Percentiles rank a stretch among this genome's conserved stretches.
phyloP scores from a whole-genome alignment of 2,329 filamentous ascomycete genomes.

The Dactylellina sp. region DNA sequence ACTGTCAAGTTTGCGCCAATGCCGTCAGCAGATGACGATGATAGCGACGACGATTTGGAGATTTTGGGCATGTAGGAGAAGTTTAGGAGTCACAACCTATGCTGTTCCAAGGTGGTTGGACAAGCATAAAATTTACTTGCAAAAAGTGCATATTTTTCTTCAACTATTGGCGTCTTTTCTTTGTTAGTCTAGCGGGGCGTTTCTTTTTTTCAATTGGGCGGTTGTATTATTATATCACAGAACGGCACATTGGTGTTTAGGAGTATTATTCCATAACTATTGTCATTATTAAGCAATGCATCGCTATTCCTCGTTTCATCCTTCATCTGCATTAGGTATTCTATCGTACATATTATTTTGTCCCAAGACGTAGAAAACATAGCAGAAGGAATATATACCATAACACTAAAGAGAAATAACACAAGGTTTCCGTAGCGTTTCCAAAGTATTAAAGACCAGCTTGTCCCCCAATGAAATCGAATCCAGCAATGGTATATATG shows the following conservation, averaged over 20 bases:
- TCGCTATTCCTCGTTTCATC: constrained; percentile 1
- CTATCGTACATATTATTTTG: background rate
- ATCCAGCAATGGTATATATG: background rate
- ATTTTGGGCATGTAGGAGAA: constrained; percentile 41
- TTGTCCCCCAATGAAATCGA: no score
- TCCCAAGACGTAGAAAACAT: background rate
- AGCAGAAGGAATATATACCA: background rate
- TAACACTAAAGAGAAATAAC: background rate
- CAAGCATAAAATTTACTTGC: background rate
- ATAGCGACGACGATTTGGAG: constrained; percentile 54
- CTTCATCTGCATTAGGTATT: background rate
- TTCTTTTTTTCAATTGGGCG: constrained; percentile 1
- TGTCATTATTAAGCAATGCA: background rate
- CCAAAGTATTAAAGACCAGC: constrained; percentile 3
- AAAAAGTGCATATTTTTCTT: constrained; percentile 10
- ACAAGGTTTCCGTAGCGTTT: no score
- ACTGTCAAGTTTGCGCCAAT: constrained; percentile 46
- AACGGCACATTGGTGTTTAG: constrained; percentile 10
- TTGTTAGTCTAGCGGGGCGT: constrained; percentile 22
- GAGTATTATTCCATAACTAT: background rate
- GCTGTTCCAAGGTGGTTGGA: no score
- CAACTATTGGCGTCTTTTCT: constrained; percentile 13
- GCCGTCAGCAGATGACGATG: constrained; percentile 23
- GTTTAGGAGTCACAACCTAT: background rate
- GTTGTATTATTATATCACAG: constrained; percentile 21